These are phyloP conservation scores for Penicillium sp. DNA, from an alignment of 2,329 filamentous ascomycete genomes.

Conservation along the genomic window DNA sequence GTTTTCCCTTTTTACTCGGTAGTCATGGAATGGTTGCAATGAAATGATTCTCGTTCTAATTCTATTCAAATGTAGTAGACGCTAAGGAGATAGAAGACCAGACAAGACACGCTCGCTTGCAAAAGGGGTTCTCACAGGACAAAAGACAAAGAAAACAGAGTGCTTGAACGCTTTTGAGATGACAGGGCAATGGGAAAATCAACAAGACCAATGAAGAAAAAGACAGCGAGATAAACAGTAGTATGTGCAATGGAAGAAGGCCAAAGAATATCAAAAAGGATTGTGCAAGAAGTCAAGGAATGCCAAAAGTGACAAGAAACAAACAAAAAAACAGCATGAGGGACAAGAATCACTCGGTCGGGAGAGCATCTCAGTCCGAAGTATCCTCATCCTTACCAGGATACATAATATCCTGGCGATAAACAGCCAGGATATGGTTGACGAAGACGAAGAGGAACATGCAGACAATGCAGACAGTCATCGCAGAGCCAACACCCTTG, in stretches of 20 bases:
- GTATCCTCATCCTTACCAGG: slow-evolving; percentile 54
- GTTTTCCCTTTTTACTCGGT: background rate
- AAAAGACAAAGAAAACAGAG: background rate
- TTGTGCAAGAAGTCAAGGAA: background rate
- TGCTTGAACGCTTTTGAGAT: slow-evolving; percentile 6
- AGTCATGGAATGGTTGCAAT: background rate
- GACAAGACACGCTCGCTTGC: slow-evolving; percentile 1
- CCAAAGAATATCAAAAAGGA: background rate
- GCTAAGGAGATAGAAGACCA: background rate
- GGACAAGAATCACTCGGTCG: background rate
- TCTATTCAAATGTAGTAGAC: slow-evolving; percentile 2
- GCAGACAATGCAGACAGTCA: slow-evolving; percentile 48
- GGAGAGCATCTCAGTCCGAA: slow-evolving; percentile 17
- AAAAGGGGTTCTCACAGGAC: background rate
- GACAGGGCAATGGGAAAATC: background rate
- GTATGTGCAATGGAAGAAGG: background rate
- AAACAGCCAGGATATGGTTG: slow-evolving; percentile 45
- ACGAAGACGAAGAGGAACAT: slow-evolving; percentile 49
- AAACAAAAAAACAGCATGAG: background rate
- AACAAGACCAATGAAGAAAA: background rate
- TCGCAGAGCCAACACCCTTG: slow-evolving; percentile 47
- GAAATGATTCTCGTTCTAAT: background rate
- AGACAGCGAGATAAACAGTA: background rate
- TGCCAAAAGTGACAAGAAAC: background rate
- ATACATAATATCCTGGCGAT: slow-evolving; percentile 47